These are phyloP conservation scores for Tinospora cordifolia DNA, from an alignment of 164 flowering plant genomes.

Conservation along the genomic window DNA sequence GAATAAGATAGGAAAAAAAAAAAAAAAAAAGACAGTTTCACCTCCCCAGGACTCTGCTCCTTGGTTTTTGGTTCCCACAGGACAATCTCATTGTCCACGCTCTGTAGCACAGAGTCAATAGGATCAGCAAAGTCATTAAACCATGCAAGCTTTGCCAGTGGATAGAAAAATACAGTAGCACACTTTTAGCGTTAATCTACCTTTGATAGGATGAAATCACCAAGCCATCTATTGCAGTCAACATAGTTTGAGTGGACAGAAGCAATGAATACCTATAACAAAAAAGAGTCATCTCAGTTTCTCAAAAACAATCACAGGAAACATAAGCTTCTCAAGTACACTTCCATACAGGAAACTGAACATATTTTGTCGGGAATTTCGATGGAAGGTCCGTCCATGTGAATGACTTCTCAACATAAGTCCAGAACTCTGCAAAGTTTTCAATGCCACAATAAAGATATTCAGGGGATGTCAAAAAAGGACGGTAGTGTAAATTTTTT, in stretches of 20 bases:
- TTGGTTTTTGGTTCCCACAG: slow-evolving; percentile 91
- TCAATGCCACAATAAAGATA: slow-evolving; percentile 4
- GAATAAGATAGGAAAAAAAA: neutral
- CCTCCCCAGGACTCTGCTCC: slow-evolving; percentile 94
- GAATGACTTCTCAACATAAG: slow-evolving; percentile 93
- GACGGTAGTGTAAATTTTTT: too few species aligned
- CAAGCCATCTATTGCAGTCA: slow-evolving; percentile 97
- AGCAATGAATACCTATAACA: slow-evolving; percentile 69
- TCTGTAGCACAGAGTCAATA: slow-evolving; percentile 34
- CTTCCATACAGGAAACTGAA: slow-evolving; percentile 85
- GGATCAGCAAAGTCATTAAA: neutral
- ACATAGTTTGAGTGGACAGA: slow-evolving; percentile 90
- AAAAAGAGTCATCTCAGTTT: slow-evolving; percentile 2
- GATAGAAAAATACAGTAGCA: neutral
- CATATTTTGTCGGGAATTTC: slow-evolving; percentile 97
- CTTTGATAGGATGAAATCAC: slow-evolving; percentile 96
- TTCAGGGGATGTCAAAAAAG: neutral
- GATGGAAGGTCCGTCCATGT: slow-evolving; percentile 97
- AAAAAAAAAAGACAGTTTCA: neutral
- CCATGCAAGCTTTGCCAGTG: neutral
- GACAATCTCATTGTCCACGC: slow-evolving; percentile 93
- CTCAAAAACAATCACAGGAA: neutral
- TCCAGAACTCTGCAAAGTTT: slow-evolving; percentile 74
- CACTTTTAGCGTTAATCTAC: slow-evolving; percentile 24
- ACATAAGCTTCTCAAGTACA: neutral